Conservation (phyloP, 2,329 filamentous ascomycete species). For the Escovopsis weberi region DNA sequence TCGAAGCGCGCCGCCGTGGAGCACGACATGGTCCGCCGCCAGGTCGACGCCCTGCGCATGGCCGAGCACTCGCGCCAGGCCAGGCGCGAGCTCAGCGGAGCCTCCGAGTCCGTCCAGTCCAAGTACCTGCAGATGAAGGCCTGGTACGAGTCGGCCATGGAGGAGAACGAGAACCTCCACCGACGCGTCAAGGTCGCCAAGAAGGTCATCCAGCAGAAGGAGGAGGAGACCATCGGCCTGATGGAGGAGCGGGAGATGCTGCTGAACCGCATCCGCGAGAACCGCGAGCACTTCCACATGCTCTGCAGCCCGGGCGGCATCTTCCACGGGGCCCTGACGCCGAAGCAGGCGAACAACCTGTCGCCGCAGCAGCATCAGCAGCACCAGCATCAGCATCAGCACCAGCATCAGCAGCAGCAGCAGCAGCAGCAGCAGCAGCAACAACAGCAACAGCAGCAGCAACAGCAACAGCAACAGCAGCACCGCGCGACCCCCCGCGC, state of each 20-base stretch:
- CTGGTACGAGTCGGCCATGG: conserved; percentile 50
- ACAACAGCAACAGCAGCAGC: too few relatives aligned
- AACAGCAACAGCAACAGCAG: too few relatives aligned
- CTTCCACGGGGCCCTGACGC: conserved; percentile 47
- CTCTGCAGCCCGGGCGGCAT: conserved; percentile 62
- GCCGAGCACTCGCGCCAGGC: conserved; percentile 55
- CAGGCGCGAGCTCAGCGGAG: conserved; percentile 35
- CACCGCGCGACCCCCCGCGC: conserved; percentile 35
- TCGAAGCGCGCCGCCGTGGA: conserved; percentile 80
- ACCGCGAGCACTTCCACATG: conserved; percentile 71
- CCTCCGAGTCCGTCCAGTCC: conserved; percentile 36
- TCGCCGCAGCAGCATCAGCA: too few relatives aligned
- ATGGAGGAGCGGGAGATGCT: conserved; percentile 63
- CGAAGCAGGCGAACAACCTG: conserved; percentile 32
- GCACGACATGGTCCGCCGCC: conserved; percentile 77
- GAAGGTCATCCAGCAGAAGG: conserved; percentile 62
- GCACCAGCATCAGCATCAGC: too few relatives aligned
- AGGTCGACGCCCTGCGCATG: conserved; percentile 70
- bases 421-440: too few relatives aligned
- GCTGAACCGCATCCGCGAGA: conserved; percentile 73
- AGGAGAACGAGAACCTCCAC: conserved; percentile 49
- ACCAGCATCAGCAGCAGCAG: too few relatives aligned
- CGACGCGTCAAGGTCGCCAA: conserved; percentile 59
- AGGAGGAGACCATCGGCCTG: conserved; percentile 56
- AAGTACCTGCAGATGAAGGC: conserved; percentile 49